Percentiles rank a stretch among this genome's conserved stretches.
These are phyloP conservation scores for Gliomastix tumulicola DNA, from an alignment of 2,329 filamentous ascomycete genomes.

Conservation along the genomic window DNA sequence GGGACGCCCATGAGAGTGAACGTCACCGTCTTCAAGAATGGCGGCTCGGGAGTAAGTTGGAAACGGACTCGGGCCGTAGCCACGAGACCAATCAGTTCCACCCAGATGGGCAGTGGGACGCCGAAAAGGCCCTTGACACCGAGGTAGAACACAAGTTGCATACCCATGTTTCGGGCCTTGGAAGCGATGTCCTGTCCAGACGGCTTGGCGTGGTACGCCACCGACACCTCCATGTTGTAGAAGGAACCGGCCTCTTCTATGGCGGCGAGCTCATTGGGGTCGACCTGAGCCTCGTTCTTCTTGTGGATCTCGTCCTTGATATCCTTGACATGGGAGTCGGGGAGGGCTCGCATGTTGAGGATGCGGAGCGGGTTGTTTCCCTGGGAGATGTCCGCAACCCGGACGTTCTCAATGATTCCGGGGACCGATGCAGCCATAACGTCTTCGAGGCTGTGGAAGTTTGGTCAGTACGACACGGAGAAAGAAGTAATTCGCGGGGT, in stretches of 20 bases:
- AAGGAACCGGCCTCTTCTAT: conserved; percentile 87
- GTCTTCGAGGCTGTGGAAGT: conserved; percentile 44
- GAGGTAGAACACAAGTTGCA: conserved; percentile 91
- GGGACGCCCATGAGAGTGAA: conserved; percentile 93
- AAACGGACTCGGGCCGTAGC: conserved; percentile 78
- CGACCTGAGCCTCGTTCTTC: conserved; percentile 74
- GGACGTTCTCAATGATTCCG: conserved; percentile 85
- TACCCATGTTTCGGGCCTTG: conserved; percentile 92
- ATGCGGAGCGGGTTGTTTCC: conserved; percentile 87
- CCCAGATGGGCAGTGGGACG: conserved; percentile 79
- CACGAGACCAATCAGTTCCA: conserved; percentile 85
- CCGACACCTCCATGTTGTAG: conserved; percentile 86
- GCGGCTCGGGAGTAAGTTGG: conserved; percentile 82
- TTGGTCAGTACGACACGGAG: conserved; percentile 1
- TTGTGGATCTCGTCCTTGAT: conserved; percentile 76
- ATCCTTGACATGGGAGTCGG: conserved; percentile 69
- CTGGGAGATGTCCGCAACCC: conserved; percentile 91
- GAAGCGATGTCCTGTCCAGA: conserved; percentile 63
- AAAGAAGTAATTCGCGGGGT: too few species aligned
- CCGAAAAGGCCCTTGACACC: conserved; percentile 86
- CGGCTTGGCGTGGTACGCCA: conserved; percentile 86
- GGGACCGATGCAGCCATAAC: conserved; percentile 96
- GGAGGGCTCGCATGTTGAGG: conserved; percentile 77
- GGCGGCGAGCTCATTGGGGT: conserved; percentile 79
- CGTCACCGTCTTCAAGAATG: conserved; percentile 85